Evolutionary conservation across 768 basidiomycete species (phyloP).

Genomic region (Tulasnella sp.): DNA sequence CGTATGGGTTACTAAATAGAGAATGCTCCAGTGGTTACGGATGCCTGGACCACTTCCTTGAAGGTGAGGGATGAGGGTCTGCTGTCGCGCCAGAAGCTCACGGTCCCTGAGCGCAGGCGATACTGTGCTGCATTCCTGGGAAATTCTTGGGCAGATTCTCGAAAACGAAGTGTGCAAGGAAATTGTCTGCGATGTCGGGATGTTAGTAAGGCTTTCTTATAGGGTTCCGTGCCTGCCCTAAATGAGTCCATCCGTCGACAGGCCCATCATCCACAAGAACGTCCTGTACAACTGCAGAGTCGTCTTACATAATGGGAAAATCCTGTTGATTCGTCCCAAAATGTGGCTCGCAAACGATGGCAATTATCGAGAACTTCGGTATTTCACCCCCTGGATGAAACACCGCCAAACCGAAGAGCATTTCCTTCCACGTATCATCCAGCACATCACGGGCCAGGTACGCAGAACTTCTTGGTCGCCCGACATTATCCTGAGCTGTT

Average conservation of each 20-base stretch:
- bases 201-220: slow-evolving; percentile 57
- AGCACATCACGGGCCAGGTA: slow-evolving; percentile 87
- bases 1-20: not conserved
- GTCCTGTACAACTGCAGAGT: slow-evolving; percentile 97
- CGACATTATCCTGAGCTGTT: slow-evolving; percentile 25
- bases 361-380: slow-evolving; percentile 85
- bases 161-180: slow-evolving; percentile 73
- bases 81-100: not conserved
- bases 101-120: slow-evolving; percentile 64
- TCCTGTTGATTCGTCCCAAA: slow-evolving; percentile 94
- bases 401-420: slow-evolving; percentile 90
- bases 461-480: slow-evolving; percentile 29
- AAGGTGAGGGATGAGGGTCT: slow-evolving; percentile 59
- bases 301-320: slow-evolving; percentile 81
- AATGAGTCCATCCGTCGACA: slow-evolving; percentile 43
- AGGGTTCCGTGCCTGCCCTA: slow-evolving; percentile 7
- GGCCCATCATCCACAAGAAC: slow-evolving; percentile 98
- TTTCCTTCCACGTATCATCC: slow-evolving; percentile 86
- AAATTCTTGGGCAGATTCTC: slow-evolving; percentile 90
- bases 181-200: slow-evolving; percentile 97
- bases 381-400: slow-evolving; percentile 95
- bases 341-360: slow-evolving; percentile 99
- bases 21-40: slow-evolving; percentile 77
- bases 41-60: slow-evolving; percentile 95
- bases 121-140: slow-evolving; percentile 96